Conservation (phyloP, 2,329 filamentous ascomycete species). For the Cladosporium oxysporum region DNA sequence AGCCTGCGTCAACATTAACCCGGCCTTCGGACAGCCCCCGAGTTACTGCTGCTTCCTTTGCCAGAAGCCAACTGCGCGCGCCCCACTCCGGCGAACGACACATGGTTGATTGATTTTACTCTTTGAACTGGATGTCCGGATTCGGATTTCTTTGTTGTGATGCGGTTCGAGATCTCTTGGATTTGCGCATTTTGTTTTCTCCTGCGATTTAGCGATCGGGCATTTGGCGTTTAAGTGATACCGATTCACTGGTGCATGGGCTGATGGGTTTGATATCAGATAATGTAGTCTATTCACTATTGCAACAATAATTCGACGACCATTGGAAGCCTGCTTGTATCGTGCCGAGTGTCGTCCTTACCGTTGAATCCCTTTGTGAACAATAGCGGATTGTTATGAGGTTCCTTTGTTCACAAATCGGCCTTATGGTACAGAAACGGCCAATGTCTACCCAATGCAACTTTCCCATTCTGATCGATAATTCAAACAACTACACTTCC, state of each 20-base stretch:
- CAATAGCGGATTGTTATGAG: neutral
- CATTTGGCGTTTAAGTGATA: constrained; percentile 3
- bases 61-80: constrained; percentile 1
- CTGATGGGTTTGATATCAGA: constrained; percentile 7
- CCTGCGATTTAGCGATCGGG: constrained; percentile 21
- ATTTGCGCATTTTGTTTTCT: neutral
- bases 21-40: constrained; percentile 32
- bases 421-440: neutral
- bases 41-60: constrained; percentile 20
- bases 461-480: neutral
- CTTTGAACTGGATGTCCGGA: neutral
- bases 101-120: constrained; percentile 15
- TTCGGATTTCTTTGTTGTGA: neutral
- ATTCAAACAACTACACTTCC: neutral
- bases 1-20: constrained; percentile 57
- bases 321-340: neutral
- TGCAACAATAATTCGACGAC: neutral
- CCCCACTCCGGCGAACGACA: constrained; percentile 8
- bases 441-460: neutral
- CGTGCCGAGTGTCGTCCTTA: neutral
- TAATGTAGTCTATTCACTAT: constrained; percentile 10
- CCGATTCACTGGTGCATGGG: constrained; percentile 1
- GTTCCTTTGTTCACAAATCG: constrained; percentile 3
- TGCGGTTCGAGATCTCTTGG: neutral
- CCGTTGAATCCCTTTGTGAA: neutral